Percentiles rank a stretch among this genome's conserved stretches.
These are phyloP conservation scores for Epichloe hybrida DNA, from an alignment of 2,329 filamentous ascomycete species.

Conservation along the genomic window DNA sequence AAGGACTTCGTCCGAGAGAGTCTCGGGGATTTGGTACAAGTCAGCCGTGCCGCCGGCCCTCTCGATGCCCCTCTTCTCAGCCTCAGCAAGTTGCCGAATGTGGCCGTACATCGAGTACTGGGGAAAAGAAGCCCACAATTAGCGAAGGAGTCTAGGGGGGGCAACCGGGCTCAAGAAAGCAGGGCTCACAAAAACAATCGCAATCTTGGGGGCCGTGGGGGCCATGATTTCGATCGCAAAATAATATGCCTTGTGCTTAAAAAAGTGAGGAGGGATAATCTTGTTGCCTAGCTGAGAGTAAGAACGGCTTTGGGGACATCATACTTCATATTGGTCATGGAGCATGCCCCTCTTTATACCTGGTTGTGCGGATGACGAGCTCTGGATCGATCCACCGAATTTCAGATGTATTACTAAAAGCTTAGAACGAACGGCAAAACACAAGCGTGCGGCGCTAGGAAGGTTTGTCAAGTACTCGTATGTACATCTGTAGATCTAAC, in stretches of 20 bases:
- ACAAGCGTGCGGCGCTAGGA: neutral
- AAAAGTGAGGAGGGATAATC: no score
- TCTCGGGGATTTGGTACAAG: constrained; percentile 81
- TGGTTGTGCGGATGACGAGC: neutral
- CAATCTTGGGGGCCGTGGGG: constrained; percentile 86
- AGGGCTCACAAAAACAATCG: constrained; percentile 69
- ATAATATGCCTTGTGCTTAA: no score
- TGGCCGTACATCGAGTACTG: constrained; percentile 95
- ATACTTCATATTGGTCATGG: no score
- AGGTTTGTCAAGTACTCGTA: neutral
- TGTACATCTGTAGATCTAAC: neutral
- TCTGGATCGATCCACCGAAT: neutral
- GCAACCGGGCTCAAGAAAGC: neutral
- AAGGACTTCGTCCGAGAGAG: constrained; percentile 71
- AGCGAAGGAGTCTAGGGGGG: neutral
- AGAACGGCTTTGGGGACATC: no score
- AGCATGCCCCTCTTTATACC: no score
- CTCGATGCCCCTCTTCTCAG: constrained; percentile 82
- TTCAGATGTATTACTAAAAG: constrained; percentile 2
- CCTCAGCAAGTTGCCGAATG: constrained; percentile 69
- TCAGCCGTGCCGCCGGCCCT: constrained; percentile 71
- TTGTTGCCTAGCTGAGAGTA: no score
- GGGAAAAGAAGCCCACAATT: neutral
- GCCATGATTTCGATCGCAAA: constrained; percentile 46
- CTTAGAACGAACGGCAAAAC: neutral